Evolutionary conservation across 164 flowering plant species (phyloP).

Genomic region (Euptelea pleiosperma): DNA sequence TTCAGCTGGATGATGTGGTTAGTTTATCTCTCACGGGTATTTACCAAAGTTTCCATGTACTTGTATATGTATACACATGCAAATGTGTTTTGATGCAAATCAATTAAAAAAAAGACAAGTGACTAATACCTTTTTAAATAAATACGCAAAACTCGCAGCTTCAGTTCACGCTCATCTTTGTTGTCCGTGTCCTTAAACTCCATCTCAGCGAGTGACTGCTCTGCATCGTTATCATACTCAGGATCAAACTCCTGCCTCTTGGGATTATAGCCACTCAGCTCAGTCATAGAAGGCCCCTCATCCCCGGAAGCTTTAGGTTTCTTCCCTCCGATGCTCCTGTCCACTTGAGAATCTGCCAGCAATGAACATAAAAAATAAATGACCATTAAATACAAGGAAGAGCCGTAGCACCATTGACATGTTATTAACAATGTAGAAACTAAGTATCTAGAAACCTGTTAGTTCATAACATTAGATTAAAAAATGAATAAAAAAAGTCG

Average conservation of each 20-base stretch:
- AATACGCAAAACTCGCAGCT: slow-evolving; percentile 66
- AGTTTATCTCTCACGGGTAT: no score
- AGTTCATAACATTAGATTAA: no score
- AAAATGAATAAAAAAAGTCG: no score
- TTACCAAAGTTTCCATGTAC: no score
- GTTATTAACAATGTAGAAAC: no score
- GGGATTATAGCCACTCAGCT: slow-evolving; percentile 76
- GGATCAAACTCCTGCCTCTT: slow-evolving; percentile 86
- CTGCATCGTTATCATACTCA: slow-evolving; percentile 96
- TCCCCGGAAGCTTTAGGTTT: slow-evolving; percentile 54
- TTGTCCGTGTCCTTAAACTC: slow-evolving; percentile 82
- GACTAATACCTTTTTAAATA: slow-evolving; percentile 29
- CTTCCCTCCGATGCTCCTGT: slow-evolving; percentile 77
- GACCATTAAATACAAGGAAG: no score
- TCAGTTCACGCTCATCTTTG: slow-evolving; percentile 67
- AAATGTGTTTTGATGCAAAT: not conserved
- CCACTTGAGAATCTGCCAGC: slow-evolving; percentile 40
- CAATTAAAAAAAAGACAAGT: not conserved
- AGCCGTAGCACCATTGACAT: no score
- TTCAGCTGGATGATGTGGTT: not conserved
- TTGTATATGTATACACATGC: no score
- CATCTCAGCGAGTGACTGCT: slow-evolving; percentile 84
- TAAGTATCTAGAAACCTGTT: no score
- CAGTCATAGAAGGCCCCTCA: slow-evolving; percentile 60
- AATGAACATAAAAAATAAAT: not conserved